These are phyloP conservation scores for Linaria vulgaris DNA, from an alignment of 257 asterid genomes.

Conservation along the genomic window DNA sequence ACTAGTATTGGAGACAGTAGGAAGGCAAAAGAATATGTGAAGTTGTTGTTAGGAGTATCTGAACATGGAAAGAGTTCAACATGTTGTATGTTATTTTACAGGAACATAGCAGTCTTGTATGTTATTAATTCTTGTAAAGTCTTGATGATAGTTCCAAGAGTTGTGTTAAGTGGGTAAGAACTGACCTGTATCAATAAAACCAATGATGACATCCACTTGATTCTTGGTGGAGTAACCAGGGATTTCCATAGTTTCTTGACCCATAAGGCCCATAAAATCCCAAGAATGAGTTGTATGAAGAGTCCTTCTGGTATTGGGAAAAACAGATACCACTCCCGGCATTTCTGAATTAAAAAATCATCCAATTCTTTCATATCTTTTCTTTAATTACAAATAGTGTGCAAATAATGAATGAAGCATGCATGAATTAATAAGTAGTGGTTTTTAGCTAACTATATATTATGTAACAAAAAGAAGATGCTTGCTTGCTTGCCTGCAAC, in stretches of 20 bases:
- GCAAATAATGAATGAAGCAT: no score
- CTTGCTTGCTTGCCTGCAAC: slow-evolving; percentile 72
- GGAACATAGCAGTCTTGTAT: no score
- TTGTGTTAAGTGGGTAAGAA: slow-evolving; percentile 1
- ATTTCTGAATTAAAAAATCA: slow-evolving; percentile 56
- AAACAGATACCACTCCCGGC: slow-evolving; percentile 93
- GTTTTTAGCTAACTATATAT: no score
- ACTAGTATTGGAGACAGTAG: slow-evolving; percentile 14
- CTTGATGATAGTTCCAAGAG: slow-evolving; percentile 15
- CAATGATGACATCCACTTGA: slow-evolving; percentile 87
- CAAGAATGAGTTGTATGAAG: slow-evolving; percentile 98
- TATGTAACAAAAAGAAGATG: slow-evolving; percentile 7
- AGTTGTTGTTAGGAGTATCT: slow-evolving; percentile 11
- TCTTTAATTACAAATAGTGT: background rate
- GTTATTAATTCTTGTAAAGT: background rate
- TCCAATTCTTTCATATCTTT: no score
- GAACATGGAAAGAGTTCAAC: slow-evolving; percentile 19
- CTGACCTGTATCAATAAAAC: slow-evolving; percentile 91
- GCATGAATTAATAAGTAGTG: no score
- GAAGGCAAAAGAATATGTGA: slow-evolving; percentile 3
- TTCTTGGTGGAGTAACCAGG: slow-evolving; percentile 91
- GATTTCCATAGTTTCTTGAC: slow-evolving; percentile 84
- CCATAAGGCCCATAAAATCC: slow-evolving; percentile 94
- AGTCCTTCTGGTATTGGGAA: slow-evolving; percentile 71
- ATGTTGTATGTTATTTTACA: background rate